phyloP scores from a whole-genome alignment of 176 grass and related monocot species.

The Neostapfia colusana region DNA sequence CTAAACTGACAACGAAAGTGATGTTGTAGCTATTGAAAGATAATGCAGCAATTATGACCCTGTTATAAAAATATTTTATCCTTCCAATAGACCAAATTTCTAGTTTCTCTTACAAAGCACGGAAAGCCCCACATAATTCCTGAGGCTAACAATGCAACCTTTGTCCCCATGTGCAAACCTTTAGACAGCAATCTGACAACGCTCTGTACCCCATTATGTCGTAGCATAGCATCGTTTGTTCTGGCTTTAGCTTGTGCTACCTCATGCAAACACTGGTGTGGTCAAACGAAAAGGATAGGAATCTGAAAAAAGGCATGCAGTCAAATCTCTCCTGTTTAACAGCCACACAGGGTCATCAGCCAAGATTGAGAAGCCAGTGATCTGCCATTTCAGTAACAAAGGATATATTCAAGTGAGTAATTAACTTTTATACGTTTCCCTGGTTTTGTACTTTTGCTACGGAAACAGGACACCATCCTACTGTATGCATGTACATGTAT shows the following conservation, averaged over 20 bases:
- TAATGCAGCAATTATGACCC: too few species aligned
- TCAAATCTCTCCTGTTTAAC: conserved; percentile 26
- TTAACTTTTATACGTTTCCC: not conserved
- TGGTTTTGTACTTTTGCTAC: not conserved
- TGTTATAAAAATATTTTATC: too few species aligned
- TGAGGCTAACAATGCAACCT: conserved; percentile 41
- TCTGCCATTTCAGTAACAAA: not conserved
- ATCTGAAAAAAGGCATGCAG: conserved; percentile 6
- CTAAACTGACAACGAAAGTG: too few species aligned
- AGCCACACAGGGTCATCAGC: not conserved
- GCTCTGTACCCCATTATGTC: conserved; percentile 38
- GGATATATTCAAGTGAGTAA: not conserved
- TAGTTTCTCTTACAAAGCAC: conserved; percentile 45
- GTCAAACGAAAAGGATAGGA: conserved; percentile 28
- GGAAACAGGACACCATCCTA: not conserved
- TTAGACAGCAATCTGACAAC: conserved; percentile 37
- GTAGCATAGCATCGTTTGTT: conserved; percentile 1
- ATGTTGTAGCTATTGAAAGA: too few species aligned
- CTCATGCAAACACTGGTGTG: conserved; percentile 3
- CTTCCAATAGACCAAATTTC: too few species aligned
- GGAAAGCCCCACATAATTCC: conserved; percentile 39
- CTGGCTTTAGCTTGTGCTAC: conserved; percentile 20
- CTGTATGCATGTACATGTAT: conserved; percentile 3
- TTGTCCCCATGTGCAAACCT: conserved; percentile 44
- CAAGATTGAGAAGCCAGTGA: not conserved